These are phyloP conservation scores for Kwoniella pini DNA, from an alignment of 768 basidiomycete species.

Conservation along the genomic window DNA sequence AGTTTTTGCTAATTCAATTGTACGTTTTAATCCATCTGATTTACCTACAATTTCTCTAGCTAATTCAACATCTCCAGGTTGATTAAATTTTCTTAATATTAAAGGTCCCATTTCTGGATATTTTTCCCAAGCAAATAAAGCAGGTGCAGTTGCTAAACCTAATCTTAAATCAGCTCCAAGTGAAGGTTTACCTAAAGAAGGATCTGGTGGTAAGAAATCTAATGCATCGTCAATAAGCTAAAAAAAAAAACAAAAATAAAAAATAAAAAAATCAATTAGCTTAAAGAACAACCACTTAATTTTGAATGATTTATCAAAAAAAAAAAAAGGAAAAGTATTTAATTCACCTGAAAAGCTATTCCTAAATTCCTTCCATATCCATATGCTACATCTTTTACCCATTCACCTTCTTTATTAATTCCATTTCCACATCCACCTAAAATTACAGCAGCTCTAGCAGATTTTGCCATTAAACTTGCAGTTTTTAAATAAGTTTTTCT, in stretches of 20 bases:
- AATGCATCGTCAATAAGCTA: slow-evolving; percentile 94
- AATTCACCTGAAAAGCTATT: slow-evolving; percentile 85
- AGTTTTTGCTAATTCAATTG: slow-evolving; percentile 69
- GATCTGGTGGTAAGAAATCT: slow-evolving; percentile 79
- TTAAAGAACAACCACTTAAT: too few relatives aligned
- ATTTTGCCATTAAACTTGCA: slow-evolving; percentile 86
- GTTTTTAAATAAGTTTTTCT: slow-evolving; percentile 93
- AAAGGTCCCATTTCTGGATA: slow-evolving; percentile 69
- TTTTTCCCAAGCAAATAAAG: slow-evolving; percentile 82
- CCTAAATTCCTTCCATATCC: slow-evolving; percentile 86
- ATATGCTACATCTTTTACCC: slow-evolving; percentile 87
- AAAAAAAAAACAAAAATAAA: too few relatives aligned
- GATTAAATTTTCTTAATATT: slow-evolving; percentile 74
- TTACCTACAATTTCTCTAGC: slow-evolving; percentile 68
- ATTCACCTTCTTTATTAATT: slow-evolving; percentile 62
- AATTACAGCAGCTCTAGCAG: slow-evolving; percentile 78
- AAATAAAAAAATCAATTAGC: too few relatives aligned
- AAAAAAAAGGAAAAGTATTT: slow-evolving; percentile 6
- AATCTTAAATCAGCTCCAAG: slow-evolving; percentile 79
- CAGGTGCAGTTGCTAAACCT: slow-evolving; percentile 82
- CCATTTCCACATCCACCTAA: slow-evolving; percentile 72
- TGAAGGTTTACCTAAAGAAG: slow-evolving; percentile 79
- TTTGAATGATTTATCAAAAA: too few relatives aligned
- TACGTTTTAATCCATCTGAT: slow-evolving; percentile 76
- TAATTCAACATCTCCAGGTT: slow-evolving; percentile 75